These are phyloP conservation scores for Selaginella moellendorffii DNA, from an alignment of 75 land plant genomes.

Conservation along the genomic window DNA sequence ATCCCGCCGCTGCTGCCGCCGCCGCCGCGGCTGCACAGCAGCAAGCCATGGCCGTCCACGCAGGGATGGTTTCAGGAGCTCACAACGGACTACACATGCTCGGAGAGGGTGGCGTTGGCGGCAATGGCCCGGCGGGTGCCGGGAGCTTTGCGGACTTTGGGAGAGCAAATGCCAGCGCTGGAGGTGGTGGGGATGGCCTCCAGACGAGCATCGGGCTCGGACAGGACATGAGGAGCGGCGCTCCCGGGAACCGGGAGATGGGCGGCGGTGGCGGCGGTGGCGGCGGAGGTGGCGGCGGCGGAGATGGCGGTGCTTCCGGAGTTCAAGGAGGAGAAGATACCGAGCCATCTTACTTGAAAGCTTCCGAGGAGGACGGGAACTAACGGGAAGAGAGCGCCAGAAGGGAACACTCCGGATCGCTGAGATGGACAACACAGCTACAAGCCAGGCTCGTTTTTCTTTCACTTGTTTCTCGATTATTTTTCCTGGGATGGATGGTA, in stretches of 20 bases:
- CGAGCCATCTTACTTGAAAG: slow-evolving; percentile 41
- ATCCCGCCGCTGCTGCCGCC: no score
- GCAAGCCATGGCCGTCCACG: slow-evolving; percentile 1
- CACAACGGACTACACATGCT: slow-evolving; percentile 12
- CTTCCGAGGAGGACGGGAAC: slow-evolving; percentile 42
- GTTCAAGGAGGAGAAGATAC: slow-evolving; percentile 29
- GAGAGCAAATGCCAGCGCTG: slow-evolving; percentile 10
- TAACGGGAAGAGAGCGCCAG: no score
- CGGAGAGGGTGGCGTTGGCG: not conserved
- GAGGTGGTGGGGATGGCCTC: slow-evolving; percentile 12
- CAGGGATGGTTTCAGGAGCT: not conserved
- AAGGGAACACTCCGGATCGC: no score
- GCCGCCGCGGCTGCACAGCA: no score
- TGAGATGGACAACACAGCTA: no score
- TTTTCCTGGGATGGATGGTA: not conserved
- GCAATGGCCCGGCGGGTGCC: slow-evolving; percentile 11
- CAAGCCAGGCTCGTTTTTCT: not conserved
- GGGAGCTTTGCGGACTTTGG: slow-evolving; percentile 19
- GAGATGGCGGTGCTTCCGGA: slow-evolving; percentile 23
- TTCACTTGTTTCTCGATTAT: not conserved
- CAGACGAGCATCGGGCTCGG: slow-evolving; percentile 12
- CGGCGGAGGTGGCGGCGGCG: slow-evolving; percentile 13
- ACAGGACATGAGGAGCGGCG: slow-evolving; percentile 9
- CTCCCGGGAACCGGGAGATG: no score
- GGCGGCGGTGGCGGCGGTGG: slow-evolving; percentile 13